Evolutionary conservation across 345 rosid species (phyloP), one percentile per base, ranked within the genome.

Genomic region (Populus pruinosa): DNA sequence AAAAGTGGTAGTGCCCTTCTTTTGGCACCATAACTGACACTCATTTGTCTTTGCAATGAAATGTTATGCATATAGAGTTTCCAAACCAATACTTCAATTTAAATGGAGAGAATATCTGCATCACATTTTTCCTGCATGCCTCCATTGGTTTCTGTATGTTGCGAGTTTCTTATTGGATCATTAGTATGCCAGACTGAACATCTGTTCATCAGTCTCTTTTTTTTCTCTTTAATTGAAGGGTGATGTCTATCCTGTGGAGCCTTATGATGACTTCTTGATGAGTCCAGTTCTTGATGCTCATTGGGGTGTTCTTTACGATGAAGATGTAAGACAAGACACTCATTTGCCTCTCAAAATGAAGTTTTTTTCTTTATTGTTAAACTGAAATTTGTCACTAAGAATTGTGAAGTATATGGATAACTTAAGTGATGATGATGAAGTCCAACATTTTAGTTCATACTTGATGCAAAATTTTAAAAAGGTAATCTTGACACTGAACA

Each of bases 211-310:
- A 49, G 72, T 78, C 56, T 27, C 56, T 71, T 41, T 13, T 41
- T 13, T 14, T 10, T 25, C 49, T 55, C 33, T 79, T 64, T 67
- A 73, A 41, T 18, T 36, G 80, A 77, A 94, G 98, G 98, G 98
- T 64, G 98, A 93, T 77, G 98, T 94, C 62, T 94, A 93, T 90
- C 97, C 98, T 6, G 92, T 93, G 86, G 98, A 93, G 83, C 90
- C 91, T 56, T 87, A 78, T 61, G 86, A 85, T 59, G 82, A 77
- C 77, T 82, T 86, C 80, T 41, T 67, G 2, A 33, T 71, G 65
- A 80, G 87, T 83, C 92, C 86, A 76, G 86, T 94, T 81, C 98
- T 94, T 56, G 97, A 94, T 81, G 94, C 98, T 75, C 94, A 93
- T 36, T 94, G 98, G 98, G 98, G 98, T 36, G 87, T 88, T 79